phyloP scores from a whole-genome alignment of 2,329 filamentous ascomycete species.

The Stemphylium vesicarium region DNA sequence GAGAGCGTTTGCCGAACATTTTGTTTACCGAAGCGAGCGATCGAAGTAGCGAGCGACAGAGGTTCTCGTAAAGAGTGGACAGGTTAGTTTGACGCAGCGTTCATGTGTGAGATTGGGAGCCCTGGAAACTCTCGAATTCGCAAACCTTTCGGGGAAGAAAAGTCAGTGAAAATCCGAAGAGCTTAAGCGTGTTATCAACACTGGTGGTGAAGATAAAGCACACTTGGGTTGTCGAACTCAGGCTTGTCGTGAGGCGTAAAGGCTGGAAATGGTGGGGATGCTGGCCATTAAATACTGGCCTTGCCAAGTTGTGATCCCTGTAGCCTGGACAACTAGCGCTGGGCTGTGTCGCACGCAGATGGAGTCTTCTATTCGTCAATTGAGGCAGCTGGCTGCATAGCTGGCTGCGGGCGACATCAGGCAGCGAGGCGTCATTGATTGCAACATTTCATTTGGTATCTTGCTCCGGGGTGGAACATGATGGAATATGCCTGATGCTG shows the following conservation, averaged over 20 bases:
- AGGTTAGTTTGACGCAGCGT: slow-evolving; percentile 59
- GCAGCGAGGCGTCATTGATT: slow-evolving; percentile 30
- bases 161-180: slow-evolving; percentile 42
- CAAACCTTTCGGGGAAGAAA: slow-evolving; percentile 42
- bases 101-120: slow-evolving; percentile 56
- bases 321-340: slow-evolving; percentile 33
- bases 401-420: slow-evolving; percentile 23
- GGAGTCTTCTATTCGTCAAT: slow-evolving; percentile 38
- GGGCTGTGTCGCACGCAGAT: slow-evolving; percentile 37
- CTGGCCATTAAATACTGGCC: slow-evolving; percentile 38
- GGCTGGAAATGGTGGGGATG: slow-evolving; percentile 35
- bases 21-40: slow-evolving; percentile 52
- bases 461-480: slow-evolving; percentile 23
- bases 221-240: slow-evolving; percentile 51
- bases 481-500: slow-evolving; percentile 19
- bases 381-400: slow-evolving; percentile 17
- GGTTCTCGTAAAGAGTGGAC: slow-evolving; percentile 58
- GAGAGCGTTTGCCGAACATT: slow-evolving; percentile 91
- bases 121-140: slow-evolving; percentile 58
- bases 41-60: slow-evolving; percentile 47
- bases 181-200: slow-evolving; percentile 47
- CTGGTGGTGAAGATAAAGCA: slow-evolving; percentile 42
- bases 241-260: slow-evolving; percentile 49
- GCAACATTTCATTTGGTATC: slow-evolving; percentile 23
- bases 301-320: slow-evolving; percentile 39